phyloP scores from a whole-genome alignment of 768 basidiomycete genomes.

The Cystofilobasidium capitatum region DNA sequence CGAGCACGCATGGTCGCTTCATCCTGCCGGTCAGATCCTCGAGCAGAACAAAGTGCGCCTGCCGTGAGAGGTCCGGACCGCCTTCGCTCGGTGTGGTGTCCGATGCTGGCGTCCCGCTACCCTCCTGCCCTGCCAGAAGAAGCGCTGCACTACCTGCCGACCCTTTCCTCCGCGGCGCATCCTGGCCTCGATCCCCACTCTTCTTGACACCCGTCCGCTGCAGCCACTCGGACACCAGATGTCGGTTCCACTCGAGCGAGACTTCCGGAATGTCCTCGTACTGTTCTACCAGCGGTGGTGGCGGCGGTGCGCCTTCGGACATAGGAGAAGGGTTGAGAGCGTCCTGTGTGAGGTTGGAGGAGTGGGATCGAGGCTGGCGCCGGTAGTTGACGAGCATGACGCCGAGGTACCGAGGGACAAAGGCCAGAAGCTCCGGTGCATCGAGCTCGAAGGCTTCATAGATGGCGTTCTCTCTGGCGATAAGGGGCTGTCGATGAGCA shows the following conservation, averaged over 20 bases:
- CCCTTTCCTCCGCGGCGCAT: neutral
- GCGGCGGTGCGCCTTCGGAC: neutral
- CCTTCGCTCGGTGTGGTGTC: neutral
- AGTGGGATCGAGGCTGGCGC: constrained; percentile 46
- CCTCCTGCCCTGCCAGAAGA: too few species aligned
- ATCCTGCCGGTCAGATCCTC: constrained; percentile 91
- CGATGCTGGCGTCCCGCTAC: neutral
- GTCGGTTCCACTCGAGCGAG: constrained; percentile 78
- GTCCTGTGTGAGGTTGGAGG: constrained; percentile 8
- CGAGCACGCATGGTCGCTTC: constrained; percentile 87
- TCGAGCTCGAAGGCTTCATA: constrained; percentile 94
- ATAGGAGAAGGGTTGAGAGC: neutral
- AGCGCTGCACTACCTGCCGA: neutral
- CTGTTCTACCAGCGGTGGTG: neutral
- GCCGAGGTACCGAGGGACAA: constrained; percentile 95
- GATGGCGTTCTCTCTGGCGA: constrained; percentile 92
- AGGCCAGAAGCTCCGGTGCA: constrained; percentile 80
- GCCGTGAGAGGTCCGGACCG: constrained; percentile 50
- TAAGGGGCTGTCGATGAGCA: constrained; percentile 62
- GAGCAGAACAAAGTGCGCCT: constrained; percentile 98
- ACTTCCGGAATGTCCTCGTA: constrained; percentile 84
- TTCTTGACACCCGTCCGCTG: constrained; percentile 42
- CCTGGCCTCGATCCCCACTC: constrained; percentile 28
- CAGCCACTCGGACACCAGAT: constrained; percentile 93
- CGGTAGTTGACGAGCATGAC: constrained; percentile 98